Percentiles rank a stretch among this genome's conserved stretches.
Conservation (phyloP, 441 rosid genomes). For the Pelargonium citronellum region DNA sequence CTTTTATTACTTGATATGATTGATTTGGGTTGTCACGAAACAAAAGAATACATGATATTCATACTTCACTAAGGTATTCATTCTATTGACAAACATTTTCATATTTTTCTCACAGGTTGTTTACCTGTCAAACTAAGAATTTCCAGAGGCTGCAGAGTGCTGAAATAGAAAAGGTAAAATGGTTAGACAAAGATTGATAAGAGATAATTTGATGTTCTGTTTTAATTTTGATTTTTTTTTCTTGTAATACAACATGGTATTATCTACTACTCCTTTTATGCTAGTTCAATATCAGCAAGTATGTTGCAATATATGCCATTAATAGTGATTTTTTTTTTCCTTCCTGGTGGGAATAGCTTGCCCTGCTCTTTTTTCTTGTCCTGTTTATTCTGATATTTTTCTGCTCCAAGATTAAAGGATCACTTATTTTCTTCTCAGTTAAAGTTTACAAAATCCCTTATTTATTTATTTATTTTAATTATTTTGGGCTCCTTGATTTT, state of each 20-base stretch:
- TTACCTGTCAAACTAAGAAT: slow-evolving; percentile 37
- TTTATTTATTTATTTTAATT: no score
- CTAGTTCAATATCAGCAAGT: no score
- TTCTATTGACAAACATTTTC: slow-evolving; percentile 16
- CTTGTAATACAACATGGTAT: background rate
- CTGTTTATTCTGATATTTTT: background rate
- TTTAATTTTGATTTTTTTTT: background rate
- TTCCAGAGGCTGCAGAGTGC: slow-evolving; percentile 41
- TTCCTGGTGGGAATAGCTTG: slow-evolving; percentile 7
- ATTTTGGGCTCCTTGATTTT: background rate
- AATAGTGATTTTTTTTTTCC: background rate
- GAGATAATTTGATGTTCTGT: background rate
- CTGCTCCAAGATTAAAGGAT: background rate
- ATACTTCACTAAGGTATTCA: slow-evolving; percentile 11
- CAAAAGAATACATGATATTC: slow-evolving; percentile 6
- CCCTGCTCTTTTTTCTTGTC: background rate
- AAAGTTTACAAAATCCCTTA: background rate
- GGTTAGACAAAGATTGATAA: slow-evolving; percentile 9
- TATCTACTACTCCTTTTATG: no score
- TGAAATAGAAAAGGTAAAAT: slow-evolving; percentile 55
- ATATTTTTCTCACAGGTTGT: slow-evolving; percentile 38
- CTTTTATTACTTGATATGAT: background rate
- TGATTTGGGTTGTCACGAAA: background rate
- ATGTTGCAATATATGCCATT: background rate
- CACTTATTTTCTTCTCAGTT: background rate